Base-by-base conservation (phyloP, 139 green algal species). In the Chlorella ohadii region DNA sequence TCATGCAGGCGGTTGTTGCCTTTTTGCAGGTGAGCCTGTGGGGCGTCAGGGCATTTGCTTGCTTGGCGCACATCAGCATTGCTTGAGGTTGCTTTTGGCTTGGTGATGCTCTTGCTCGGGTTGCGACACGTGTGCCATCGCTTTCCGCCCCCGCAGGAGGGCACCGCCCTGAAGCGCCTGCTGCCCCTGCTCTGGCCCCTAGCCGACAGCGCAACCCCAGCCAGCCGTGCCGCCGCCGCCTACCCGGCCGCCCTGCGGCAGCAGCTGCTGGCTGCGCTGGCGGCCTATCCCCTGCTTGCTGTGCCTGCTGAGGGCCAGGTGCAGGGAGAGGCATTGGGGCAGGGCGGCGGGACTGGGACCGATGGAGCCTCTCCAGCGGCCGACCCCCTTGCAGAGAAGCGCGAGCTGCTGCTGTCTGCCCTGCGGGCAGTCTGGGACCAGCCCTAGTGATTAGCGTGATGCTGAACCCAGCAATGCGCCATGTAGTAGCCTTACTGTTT, bases 161-260 rank as follows among this genome's bases (percentile, higher is more conserved):
- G 74, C 22, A 64, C 36, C 12, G 34, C 74, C 36, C 74, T 81
- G 55, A 81, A 81, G 55, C 55, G 74, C 33, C 33, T 81, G 33
- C 74, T 81, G 55, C 74, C 74, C 55, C 67, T 57, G 74, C 74
- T 81, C 20, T 70, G 55, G 74, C 74, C 74, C 1, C 74, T 81
- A 20, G 55, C 74, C 27, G 74, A 81, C 55, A 51, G 19, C 34
- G 27, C 55, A 31, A 33, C 70, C 11, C 39, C 55, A 11, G 74
- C 74, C 38, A 31, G 47, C 28, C 33, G 28, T 13, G 22, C 34
- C 6, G 74, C 74, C 16, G 55, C 74, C 19, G 22, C 55, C 51
- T 34, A 56, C 51, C 55, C 74, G 13, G 23, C 23, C 22, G 55
- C n/a, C 13, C 33, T 67, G 22, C 55, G 74, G n/a, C 20, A 55